Evolutionary conservation across 139 green algal genomes (phyloP).

Genomic region (Chlamydomonas sphaeroides): DNA sequence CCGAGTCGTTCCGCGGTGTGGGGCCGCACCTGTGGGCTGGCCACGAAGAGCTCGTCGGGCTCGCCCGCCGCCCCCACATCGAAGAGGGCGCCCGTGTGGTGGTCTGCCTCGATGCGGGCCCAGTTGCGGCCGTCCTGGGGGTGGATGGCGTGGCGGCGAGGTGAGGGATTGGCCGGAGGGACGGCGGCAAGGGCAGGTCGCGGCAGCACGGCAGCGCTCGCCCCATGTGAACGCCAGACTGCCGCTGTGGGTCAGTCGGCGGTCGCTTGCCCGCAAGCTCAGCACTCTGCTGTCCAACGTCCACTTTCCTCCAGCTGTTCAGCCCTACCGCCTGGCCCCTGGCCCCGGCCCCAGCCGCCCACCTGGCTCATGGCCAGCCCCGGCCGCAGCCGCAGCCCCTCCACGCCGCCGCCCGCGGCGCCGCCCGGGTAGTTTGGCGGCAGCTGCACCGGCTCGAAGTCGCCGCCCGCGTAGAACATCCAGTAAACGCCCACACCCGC

Average conservation of each 20-base stretch:
- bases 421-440: slow-evolving; percentile 13
- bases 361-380: slow-evolving; percentile 90
- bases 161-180: too few species aligned
- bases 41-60: slow-evolving; percentile 88
- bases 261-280: too few species aligned
- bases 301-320: too few species aligned
- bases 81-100: slow-evolving; percentile 91
- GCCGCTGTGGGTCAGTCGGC: too few species aligned
- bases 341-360: too few species aligned
- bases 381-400: slow-evolving; percentile 79
- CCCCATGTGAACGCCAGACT: too few species aligned
- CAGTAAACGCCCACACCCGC: slow-evolving; percentile 91
- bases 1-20: too few species aligned
- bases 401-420: slow-evolving; percentile 22
- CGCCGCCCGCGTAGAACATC: slow-evolving; percentile 94
- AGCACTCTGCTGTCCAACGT: too few species aligned
- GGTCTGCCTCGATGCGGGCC: slow-evolving; percentile 94
- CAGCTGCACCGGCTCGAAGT: slow-evolving; percentile 68
- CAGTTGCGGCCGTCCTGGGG: slow-evolving; percentile 91
- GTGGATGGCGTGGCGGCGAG: too few species aligned
- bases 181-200: too few species aligned
- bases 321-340: too few species aligned
- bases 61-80: slow-evolving; percentile 84
- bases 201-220: too few species aligned
- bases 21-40: slow-evolving; percentile 72